These are phyloP conservation scores for Hericium erinaceus DNA, from an alignment of 768 basidiomycete species.

Conservation along the genomic window DNA sequence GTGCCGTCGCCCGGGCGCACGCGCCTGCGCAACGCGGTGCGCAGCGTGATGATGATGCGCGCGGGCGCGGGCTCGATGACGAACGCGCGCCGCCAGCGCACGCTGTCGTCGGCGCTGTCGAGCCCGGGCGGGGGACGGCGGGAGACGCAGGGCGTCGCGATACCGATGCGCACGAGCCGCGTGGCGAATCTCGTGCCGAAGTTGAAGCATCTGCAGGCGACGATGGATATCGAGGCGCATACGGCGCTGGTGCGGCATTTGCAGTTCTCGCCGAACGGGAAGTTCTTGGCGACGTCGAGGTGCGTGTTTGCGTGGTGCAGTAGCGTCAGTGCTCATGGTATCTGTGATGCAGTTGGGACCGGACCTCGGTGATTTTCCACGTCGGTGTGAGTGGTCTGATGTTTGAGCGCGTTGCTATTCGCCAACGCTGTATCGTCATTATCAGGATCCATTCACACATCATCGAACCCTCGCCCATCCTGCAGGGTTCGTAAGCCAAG, in stretches of 20 bases:
- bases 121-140: constrained; percentile 10
- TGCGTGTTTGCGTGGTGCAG: constrained; percentile 16
- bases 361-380: constrained; percentile 57
- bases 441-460: constrained; percentile 45
- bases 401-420: not conserved
- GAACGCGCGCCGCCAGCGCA: constrained; percentile 14
- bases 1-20: constrained; percentile 17
- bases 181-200: constrained; percentile 46
- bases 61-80: constrained; percentile 23
- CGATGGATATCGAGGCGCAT: constrained; percentile 57
- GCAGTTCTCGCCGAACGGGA: constrained; percentile 71
- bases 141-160: constrained; percentile 14
- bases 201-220: constrained; percentile 41
- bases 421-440: not conserved
- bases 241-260: constrained; percentile 60
- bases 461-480: constrained; percentile 60
- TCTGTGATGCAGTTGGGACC: constrained; percentile 46
- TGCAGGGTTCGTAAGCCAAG: constrained; percentile 67
- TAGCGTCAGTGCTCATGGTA: constrained; percentile 1
- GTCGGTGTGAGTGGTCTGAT: constrained; percentile 38
- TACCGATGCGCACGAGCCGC: constrained; percentile 39
- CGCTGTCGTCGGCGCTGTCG: constrained; percentile 20
- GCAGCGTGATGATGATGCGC: constrained; percentile 35
- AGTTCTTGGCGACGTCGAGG: constrained; percentile 66
- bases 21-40: constrained; percentile 35